Base-by-base conservation (phyloP, 208 protist species). In the Leishmania martiniquensis region DNA sequence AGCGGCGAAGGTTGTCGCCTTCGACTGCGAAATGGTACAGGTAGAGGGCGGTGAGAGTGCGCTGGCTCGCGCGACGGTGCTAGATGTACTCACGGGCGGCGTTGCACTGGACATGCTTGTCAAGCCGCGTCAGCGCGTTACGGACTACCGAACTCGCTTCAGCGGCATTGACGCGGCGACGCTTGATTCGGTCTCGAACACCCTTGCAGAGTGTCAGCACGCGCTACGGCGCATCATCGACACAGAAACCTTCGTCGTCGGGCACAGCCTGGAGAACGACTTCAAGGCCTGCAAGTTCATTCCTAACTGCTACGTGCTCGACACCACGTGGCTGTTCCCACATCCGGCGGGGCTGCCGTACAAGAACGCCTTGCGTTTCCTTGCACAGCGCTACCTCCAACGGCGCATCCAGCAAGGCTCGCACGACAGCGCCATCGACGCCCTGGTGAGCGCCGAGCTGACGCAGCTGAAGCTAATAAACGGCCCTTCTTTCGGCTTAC, bases 211-310 rank as follows among this genome's bases (percentile, higher is more conserved):
- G 52, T 97, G 90, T 34, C 96, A 97, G 67, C 54, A 37, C 6
- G 77, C 85, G n/a, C 76, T 98, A 45, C 78, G 85, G 62, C 55
- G 45, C 44, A 70, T 90, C 29, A 86, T 98, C 65, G 81, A 87
- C 70, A 81, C 84, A 0, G 80, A 95, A 6, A 97, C 95, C 1
- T 97, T 98, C 76, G 74, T 99, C 13, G 83, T 98, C 0, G 97
- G 97, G 1, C 97, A 99, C 83, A 96, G 89, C 75, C 81, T 99
- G 0, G 94, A 99, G 73, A 99, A 99, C 80, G 97, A 99, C 87
- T 94, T 99, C 73, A 95, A 91, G 71, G 93, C 92, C 32, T 93
- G 97, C 55, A 82, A 89, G 34, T 76, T 98, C 63, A 44, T 96
- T 47, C 97, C 98, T 29, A 91, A 90, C 47, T 95, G 89, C 75